phyloP scores from a whole-genome alignment of 2,329 filamentous ascomycete species.

The Fusarium poae region DNA sequence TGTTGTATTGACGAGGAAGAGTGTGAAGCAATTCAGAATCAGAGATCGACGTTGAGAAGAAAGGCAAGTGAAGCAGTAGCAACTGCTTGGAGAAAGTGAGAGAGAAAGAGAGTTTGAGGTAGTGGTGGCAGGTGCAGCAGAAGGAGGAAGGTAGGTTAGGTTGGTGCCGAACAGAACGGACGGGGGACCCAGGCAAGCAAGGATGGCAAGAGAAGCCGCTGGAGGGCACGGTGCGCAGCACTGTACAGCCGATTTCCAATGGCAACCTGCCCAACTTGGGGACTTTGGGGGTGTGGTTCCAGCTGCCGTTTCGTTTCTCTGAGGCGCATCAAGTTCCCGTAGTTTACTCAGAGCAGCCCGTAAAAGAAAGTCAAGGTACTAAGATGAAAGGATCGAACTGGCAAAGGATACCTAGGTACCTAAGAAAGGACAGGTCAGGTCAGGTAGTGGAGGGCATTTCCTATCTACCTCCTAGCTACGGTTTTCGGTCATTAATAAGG shows the following conservation, averaged over 20 bases:
- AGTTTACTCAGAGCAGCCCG: conserved; percentile 32
- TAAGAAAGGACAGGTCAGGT: neutral
- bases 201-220: conserved; percentile 24
- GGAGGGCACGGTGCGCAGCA: conserved; percentile 21
- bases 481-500: neutral
- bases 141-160: conserved; percentile 37
- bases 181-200: conserved; percentile 33
- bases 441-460: neutral
- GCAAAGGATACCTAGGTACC: too few relatives aligned
- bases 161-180: conserved; percentile 39
- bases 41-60: conserved; percentile 48
- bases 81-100: conserved; percentile 26
- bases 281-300: conserved; percentile 39
- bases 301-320: conserved; percentile 42
- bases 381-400: conserved; percentile 2
- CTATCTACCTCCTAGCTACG: conserved; percentile 9
- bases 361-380: neutral
- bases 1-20: conserved; percentile 37
- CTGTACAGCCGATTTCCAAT: conserved; percentile 22
- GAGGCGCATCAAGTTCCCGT: conserved; percentile 36
- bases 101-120: conserved; percentile 46
- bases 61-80: conserved; percentile 1
- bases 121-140: conserved; percentile 36
- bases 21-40: conserved; percentile 51
- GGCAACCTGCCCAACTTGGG: conserved; percentile 11